phyloP scores from a whole-genome alignment of 2,329 filamentous ascomycete species.

The Coniella lustricola region DNA sequence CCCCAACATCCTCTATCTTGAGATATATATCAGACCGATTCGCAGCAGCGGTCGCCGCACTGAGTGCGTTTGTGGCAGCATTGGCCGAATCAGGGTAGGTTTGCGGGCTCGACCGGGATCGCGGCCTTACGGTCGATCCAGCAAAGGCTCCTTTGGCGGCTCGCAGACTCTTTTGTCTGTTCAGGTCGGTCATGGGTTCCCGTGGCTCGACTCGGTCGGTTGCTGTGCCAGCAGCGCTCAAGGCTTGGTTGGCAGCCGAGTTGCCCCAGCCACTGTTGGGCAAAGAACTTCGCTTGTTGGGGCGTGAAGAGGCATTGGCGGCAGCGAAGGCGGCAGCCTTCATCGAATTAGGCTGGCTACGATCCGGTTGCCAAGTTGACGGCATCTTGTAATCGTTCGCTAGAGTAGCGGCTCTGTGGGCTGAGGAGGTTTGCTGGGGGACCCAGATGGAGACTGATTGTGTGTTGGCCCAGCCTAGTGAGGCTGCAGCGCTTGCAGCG shows the following conservation, averaged over 20 bases:
- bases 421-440: constrained; percentile 53
- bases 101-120: constrained; percentile 58
- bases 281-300: constrained; percentile 26
- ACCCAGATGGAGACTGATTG: constrained; percentile 60
- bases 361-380: constrained; percentile 48
- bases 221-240: constrained; percentile 20
- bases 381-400: constrained; percentile 25
- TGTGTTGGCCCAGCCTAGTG: constrained; percentile 53
- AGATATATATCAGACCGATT: constrained; percentile 47
- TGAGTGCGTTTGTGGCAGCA: constrained; percentile 61
- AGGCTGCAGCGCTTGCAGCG: constrained; percentile 69
- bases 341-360: constrained; percentile 40
- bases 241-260: constrained; percentile 57
- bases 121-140: constrained; percentile 39
- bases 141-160: constrained; percentile 75
- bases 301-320: constrained; percentile 39
- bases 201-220: constrained; percentile 33
- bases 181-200: constrained; percentile 31
- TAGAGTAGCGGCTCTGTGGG: constrained; percentile 30
- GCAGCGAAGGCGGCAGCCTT: constrained; percentile 35
- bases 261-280: constrained; percentile 43
- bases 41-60: constrained; percentile 59
- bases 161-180: constrained; percentile 58
- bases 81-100: constrained; percentile 47
- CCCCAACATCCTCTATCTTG: constrained; percentile 53